These are phyloP conservation scores for Aureobasidium vineae DNA, from an alignment of 2,329 filamentous ascomycete species.

Conservation along the genomic window DNA sequence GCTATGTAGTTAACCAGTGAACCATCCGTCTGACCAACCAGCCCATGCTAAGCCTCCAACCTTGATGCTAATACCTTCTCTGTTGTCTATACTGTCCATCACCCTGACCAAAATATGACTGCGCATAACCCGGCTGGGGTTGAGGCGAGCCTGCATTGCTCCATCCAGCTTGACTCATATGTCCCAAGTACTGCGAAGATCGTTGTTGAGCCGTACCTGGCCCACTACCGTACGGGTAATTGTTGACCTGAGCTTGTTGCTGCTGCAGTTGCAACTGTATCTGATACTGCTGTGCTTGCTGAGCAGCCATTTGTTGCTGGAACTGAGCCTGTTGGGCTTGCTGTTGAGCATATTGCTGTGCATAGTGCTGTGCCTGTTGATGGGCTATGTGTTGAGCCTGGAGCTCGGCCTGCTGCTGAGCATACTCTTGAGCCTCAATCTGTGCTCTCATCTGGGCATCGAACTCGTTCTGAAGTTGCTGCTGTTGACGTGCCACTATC, in stretches of 20 bases:
- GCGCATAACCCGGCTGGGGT: constrained; percentile 24
- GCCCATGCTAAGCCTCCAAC: neutral
- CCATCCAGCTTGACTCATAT: constrained; percentile 18
- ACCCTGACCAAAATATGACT: constrained; percentile 18
- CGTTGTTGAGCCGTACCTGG: constrained; percentile 26
- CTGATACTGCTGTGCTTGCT: constrained; percentile 33
- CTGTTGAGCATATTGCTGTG: constrained; percentile 30
- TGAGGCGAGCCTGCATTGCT: constrained; percentile 19
- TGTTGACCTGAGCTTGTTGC: constrained; percentile 16
- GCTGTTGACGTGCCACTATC: constrained; percentile 57
- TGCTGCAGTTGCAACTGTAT: constrained; percentile 30
- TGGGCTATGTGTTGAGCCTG: constrained; percentile 29
- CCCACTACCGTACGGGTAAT: constrained; percentile 9
- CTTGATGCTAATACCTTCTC: constrained; percentile 11
- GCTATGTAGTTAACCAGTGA: neutral
- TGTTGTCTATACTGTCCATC: constrained; percentile 21
- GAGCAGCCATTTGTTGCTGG: constrained; percentile 32
- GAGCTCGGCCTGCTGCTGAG: constrained; percentile 33
- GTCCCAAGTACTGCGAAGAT: constrained; percentile 26
- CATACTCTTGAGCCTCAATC: constrained; percentile 41
- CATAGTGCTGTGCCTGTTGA: constrained; percentile 34
- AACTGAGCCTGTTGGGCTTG: constrained; percentile 40
- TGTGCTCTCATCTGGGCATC: constrained; percentile 43
- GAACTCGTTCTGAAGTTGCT: constrained; percentile 37
- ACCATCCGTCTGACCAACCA: neutral